Evolutionary conservation across 2,329 filamentous ascomycete species (phyloP).

Genomic region (Periconia sp.): DNA sequence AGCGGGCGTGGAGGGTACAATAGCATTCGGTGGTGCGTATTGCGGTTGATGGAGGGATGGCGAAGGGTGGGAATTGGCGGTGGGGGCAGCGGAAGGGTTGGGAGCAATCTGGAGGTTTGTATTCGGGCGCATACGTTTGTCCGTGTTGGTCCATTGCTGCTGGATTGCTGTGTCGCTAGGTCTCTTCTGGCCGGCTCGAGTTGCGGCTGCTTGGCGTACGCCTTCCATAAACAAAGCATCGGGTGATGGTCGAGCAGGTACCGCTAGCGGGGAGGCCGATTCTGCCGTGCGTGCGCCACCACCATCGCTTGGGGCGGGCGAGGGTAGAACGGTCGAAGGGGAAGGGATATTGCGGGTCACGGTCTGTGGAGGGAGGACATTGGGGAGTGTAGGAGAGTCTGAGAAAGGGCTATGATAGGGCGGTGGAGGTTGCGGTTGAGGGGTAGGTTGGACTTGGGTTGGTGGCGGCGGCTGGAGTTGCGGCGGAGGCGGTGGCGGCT

Average conservation of each 20-base stretch:
- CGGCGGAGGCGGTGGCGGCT: constrained; percentile 13
- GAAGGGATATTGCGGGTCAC: constrained; percentile 3
- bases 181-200: constrained; percentile 1
- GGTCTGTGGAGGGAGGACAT: constrained; percentile 16
- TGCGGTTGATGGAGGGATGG: background rate
- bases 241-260: background rate
- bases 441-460: background rate
- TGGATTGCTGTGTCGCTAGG: background rate
- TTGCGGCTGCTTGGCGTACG: background rate
- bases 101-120: no score
- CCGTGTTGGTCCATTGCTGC: background rate
- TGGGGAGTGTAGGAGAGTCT: constrained; percentile 38
- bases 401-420: constrained; percentile 25
- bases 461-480: constrained; percentile 2
- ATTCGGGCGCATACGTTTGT: no score
- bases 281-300: background rate
- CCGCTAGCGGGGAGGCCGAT: background rate
- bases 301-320: constrained; percentile 65
- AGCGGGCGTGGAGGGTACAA: no score
- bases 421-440: background rate
- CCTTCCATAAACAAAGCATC: constrained; percentile 1
- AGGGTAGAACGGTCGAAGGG: constrained; percentile 54
- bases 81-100: background rate
- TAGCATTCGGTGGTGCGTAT: background rate
- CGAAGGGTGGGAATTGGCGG: background rate